Percentiles rank a stretch among this genome's conserved stretches.
These are phyloP conservation scores for Furcasterigmium furcatum DNA, from an alignment of 2,329 filamentous ascomycete species.

Conservation along the genomic window DNA sequence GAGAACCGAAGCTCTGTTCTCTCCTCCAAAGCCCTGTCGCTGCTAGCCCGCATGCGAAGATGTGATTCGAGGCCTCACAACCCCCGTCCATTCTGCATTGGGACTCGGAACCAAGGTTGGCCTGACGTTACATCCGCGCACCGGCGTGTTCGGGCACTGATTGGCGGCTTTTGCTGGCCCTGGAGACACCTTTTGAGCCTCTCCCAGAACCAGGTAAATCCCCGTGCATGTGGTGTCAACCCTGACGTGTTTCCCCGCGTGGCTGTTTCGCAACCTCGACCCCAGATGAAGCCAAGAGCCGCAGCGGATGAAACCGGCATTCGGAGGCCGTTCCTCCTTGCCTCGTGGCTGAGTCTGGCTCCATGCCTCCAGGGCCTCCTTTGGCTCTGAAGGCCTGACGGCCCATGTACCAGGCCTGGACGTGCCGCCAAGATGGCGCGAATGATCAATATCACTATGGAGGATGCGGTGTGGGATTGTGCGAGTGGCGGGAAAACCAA, in stretches of 20 bases:
- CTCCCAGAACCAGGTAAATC: background rate
- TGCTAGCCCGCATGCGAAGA: no score
- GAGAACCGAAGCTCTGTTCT: no score
- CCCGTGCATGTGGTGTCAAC: background rate
- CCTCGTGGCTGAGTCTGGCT: background rate
- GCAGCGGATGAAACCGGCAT: background rate
- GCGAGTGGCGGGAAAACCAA: conserved; percentile 2
- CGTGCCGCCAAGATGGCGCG: background rate
- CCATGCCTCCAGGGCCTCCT: no score
- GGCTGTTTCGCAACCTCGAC: background rate
- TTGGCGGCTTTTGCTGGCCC: background rate
- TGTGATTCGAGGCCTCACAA: no score
- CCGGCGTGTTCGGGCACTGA: background rate
- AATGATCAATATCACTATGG: background rate
- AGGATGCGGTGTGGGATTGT: background rate
- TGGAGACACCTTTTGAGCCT: background rate
- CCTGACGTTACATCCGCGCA: background rate
- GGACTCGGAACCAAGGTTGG: background rate
- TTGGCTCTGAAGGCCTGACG: no score
- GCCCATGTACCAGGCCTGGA: no score
- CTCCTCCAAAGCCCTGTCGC: no score
- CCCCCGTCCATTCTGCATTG: background rate
- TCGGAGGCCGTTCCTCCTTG: background rate
- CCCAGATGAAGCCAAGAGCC: background rate
- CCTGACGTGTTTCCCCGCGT: background rate